Conservation (phyloP, 2,329 filamentous ascomycete species). For the Apiospora malaysiana region DNA sequence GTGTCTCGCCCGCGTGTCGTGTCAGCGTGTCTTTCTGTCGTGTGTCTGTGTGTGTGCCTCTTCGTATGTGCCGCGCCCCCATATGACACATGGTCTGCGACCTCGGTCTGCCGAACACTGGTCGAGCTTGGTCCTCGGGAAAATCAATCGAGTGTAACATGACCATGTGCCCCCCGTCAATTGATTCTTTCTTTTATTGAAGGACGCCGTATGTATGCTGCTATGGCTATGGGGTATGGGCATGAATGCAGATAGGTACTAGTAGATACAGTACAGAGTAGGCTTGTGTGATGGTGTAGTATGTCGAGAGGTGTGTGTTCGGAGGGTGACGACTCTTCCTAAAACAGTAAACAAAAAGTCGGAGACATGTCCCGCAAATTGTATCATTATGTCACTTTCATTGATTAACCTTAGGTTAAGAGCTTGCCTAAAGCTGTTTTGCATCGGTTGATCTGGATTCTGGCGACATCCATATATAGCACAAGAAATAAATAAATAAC, state of each 20-base stretch:
- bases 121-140: conserved; percentile 7
- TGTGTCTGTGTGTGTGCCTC: too few species aligned
- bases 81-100: background rate
- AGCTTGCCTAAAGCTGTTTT: conserved; percentile 4
- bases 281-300: too few species aligned
- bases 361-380: conserved; percentile 15
- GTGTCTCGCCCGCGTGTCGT: background rate
- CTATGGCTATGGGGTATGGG: background rate
- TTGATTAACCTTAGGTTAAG: background rate
- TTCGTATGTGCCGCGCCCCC: background rate
- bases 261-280: too few species aligned
- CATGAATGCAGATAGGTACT: background rate
- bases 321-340: background rate
- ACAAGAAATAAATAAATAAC: background rate
- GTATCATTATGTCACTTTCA: background rate
- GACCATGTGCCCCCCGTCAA: conserved; percentile 4
- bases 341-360: conserved; percentile 6
- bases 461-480: background rate
- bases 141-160: conserved; percentile 14
- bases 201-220: background rate
- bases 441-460: background rate
- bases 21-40: background rate
- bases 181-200: background rate
- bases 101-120: background rate
- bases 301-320: too few species aligned